Percentiles rank a stretch among this genome's conserved stretches.
phyloP scores from a whole-genome alignment of 805 yeast genomes.

The Huiozyma sinensis region DNA sequence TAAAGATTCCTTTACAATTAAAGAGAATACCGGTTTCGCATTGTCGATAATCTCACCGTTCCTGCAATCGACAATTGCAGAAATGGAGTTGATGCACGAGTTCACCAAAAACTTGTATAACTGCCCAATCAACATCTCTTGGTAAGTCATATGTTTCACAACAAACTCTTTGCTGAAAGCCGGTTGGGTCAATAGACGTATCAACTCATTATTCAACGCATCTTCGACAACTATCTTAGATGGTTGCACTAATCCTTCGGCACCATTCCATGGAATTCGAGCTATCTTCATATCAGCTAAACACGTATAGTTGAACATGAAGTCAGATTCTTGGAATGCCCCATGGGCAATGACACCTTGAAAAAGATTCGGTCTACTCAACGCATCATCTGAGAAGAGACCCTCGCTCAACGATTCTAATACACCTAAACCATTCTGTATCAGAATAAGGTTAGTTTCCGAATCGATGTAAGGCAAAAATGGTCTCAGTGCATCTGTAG shows the following conservation, averaged over 20 bases:
- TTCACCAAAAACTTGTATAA: slow-evolving; percentile 70
- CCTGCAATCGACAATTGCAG: slow-evolving; percentile 64
- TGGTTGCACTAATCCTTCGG: slow-evolving; percentile 14
- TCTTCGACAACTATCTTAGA: slow-evolving; percentile 7
- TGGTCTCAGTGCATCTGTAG: slow-evolving; percentile 50
- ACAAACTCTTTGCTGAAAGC: slow-evolving; percentile 20
- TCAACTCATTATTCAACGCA: slow-evolving; percentile 16
- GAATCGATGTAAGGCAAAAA: slow-evolving; percentile 38
- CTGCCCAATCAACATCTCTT: slow-evolving; percentile 48
- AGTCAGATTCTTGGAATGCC: slow-evolving; percentile 42
- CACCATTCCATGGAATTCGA: slow-evolving; percentile 34
- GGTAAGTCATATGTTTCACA: slow-evolving; percentile 30
- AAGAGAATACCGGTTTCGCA: slow-evolving; percentile 27
- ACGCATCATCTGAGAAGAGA: slow-evolving; percentile 41
- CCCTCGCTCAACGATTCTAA: slow-evolving; percentile 41
- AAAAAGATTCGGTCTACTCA: slow-evolving; percentile 46
- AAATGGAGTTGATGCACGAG: slow-evolving; percentile 73
- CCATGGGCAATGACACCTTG: slow-evolving; percentile 85
- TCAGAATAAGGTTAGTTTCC: slow-evolving; percentile 51
- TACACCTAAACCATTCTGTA: slow-evolving; percentile 90
- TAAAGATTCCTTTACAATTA: slow-evolving; percentile 29
- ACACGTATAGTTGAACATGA: slow-evolving; percentile 52
- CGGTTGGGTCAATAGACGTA: slow-evolving; percentile 20
- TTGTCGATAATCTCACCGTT: slow-evolving; percentile 66
- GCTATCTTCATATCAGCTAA: slow-evolving; percentile 53